Conservation (phyloP, 345 rosid species). For the Ricinus communis region DNA sequence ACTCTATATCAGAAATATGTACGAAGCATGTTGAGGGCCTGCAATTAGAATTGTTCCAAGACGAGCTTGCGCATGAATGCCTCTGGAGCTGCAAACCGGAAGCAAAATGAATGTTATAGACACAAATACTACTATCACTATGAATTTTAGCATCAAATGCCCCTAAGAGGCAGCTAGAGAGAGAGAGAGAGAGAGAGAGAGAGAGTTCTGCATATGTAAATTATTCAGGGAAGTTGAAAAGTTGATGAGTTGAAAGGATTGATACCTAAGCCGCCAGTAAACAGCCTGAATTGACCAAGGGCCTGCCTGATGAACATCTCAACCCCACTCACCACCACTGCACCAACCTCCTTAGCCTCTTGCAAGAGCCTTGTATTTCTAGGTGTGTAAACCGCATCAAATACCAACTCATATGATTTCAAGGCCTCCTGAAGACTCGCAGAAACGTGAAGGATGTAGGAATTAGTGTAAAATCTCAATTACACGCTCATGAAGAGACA, state of each 20-base stretch:
- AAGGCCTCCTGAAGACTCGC: constrained; percentile 36
- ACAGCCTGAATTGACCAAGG: constrained; percentile 51
- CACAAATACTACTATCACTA: not conserved
- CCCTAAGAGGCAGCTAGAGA: too few species aligned
- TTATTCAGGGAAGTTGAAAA: not conserved
- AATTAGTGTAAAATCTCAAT: not conserved
- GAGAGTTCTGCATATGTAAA: too few species aligned
- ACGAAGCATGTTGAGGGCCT: not conserved
- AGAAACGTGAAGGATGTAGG: not conserved
- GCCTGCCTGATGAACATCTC: constrained; percentile 75
- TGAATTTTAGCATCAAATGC: not conserved
- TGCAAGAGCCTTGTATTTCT: constrained; percentile 53
- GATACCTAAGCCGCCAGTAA: constrained; percentile 39
- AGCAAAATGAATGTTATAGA: constrained; percentile 4
- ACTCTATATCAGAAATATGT: not conserved
- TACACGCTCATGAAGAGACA: not conserved
- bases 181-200: too few species aligned
- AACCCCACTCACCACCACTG: constrained; percentile 51
- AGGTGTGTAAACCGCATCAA: constrained; percentile 61
- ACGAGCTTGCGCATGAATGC: constrained; percentile 47
- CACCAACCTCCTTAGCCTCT: constrained; percentile 58
- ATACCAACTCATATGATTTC: constrained; percentile 42
- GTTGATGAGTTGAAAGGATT: too few species aligned
- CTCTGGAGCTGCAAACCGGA: constrained; percentile 41
- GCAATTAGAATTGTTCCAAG: constrained; percentile 37